These are phyloP conservation scores for Candida tammaniensis DNA, from an alignment of 805 yeast species.

Conservation along the genomic window DNA sequence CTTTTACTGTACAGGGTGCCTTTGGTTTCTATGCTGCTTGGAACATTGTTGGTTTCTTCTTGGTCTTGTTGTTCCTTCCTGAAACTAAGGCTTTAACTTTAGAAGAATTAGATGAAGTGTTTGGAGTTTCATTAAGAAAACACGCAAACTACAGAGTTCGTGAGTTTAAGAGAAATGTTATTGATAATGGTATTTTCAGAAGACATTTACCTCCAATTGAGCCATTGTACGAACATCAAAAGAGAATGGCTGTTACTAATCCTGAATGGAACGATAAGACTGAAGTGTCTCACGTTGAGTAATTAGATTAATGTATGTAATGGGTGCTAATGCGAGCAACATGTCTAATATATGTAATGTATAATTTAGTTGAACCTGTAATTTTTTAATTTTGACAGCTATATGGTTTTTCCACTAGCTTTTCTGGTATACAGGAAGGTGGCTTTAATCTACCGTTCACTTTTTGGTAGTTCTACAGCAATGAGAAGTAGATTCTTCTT, in stretches of 20 bases:
- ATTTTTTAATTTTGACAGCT: too few relatives aligned
- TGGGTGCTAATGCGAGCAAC: too few relatives aligned
- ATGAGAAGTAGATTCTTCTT: too few relatives aligned
- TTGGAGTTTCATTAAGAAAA: constrained; percentile 53
- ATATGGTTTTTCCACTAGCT: too few relatives aligned
- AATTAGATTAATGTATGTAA: constrained; percentile 4
- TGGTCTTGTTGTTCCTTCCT: constrained; percentile 69
- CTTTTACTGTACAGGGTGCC: constrained; percentile 79
- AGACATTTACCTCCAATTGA: constrained; percentile 46
- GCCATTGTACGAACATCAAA: constrained; percentile 54
- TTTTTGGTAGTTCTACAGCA: too few relatives aligned
- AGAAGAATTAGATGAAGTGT: constrained; percentile 75
- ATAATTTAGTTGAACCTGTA: too few relatives aligned
- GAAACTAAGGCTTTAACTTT: constrained; percentile 67
- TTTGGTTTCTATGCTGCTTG: constrained; percentile 88
- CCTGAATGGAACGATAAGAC: constrained; percentile 63
- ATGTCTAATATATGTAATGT: too few relatives aligned
- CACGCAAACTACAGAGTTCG: constrained; percentile 48
- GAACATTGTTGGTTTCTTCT: constrained; percentile 68
- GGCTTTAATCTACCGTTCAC: too few relatives aligned
- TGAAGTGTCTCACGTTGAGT: constrained; percentile 51
- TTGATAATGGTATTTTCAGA: constrained; percentile 46
- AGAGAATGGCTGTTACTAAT: constrained; percentile 56
- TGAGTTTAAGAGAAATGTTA: constrained; percentile 33
- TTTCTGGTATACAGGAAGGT: too few relatives aligned